Percentiles rank a stretch among this genome's conserved stretches.
These are phyloP conservation scores for Botrytis galanthina DNA, from an alignment of 2,329 filamentous ascomycete genomes.

Conservation along the genomic window DNA sequence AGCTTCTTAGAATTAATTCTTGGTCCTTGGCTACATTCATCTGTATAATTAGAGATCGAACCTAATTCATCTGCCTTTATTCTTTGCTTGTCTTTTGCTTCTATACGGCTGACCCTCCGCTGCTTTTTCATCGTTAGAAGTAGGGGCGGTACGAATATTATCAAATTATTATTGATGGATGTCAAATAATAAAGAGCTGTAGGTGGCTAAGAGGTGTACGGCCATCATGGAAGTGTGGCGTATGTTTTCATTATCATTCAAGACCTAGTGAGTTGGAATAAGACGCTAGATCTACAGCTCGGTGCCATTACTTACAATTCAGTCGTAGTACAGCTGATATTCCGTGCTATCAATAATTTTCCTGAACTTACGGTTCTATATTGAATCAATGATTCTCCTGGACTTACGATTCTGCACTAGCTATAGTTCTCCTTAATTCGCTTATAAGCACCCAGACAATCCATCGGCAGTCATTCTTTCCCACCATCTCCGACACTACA, in stretches of 20 bases:
- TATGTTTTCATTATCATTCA: background rate
- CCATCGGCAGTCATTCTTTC: background rate
- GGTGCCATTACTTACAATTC: background rate
- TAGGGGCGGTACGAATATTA: background rate
- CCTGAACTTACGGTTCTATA: background rate
- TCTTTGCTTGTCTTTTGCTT: background rate
- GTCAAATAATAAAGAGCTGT: background rate
- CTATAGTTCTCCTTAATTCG: too few relatives aligned
- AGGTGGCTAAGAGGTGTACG: background rate
- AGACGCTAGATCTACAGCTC: background rate
- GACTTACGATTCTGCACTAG: too few relatives aligned
- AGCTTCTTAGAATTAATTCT: background rate
- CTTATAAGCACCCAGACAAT: background rate
- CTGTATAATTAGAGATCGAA: background rate
- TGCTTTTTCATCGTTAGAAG: background rate
- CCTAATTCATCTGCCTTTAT: background rate
- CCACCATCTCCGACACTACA: background rate
- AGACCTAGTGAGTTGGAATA: background rate
- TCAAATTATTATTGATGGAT: background rate
- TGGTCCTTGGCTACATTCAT: background rate
- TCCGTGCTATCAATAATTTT: background rate
- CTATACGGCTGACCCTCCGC: background rate
- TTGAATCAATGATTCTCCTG: background rate
- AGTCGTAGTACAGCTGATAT: background rate
- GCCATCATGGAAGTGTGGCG: background rate